phyloP scores from a whole-genome alignment of 257 asterid genomes.

The Leptodermis oblonga region DNA sequence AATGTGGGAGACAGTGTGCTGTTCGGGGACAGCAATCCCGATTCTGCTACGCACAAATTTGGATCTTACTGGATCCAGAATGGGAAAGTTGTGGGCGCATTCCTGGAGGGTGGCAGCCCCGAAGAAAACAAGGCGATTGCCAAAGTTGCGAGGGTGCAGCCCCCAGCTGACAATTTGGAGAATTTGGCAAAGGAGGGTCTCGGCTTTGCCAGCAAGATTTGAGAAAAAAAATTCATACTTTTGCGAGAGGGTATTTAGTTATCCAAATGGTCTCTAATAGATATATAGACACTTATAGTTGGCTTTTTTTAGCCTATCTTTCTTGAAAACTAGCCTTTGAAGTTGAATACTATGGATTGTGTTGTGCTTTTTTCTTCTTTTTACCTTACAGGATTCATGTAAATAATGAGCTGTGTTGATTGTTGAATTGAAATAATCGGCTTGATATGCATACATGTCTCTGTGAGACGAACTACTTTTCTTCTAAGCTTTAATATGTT shows the following conservation, averaged over 20 bases:
- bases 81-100: conserved; percentile 76
- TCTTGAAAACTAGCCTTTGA: not conserved
- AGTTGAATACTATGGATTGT: not conserved
- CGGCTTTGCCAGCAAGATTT: conserved; percentile 63
- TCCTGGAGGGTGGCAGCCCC: conserved; percentile 81
- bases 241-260: not conserved
- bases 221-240: conserved; percentile 9
- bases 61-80: conserved; percentile 88
- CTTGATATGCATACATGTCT: not conserved
- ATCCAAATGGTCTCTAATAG: not conserved
- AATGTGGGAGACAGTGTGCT: conserved; percentile 69
- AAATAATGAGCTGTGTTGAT: not conserved
- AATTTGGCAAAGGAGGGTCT: conserved; percentile 64
- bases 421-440: not conserved
- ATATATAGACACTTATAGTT: not conserved
- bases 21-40: conserved; percentile 70
- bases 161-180: conserved; percentile 52
- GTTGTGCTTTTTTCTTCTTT: not conserved
- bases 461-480: not conserved
- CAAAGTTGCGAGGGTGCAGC: conserved; percentile 75
- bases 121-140: conserved; percentile 88
- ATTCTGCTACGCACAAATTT: conserved; percentile 70
- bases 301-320: not conserved
- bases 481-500: not conserved
- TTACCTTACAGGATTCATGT: not conserved